Evolutionary conservation across 2,329 filamentous ascomycete species (phyloP).

Genomic region (Moelleriella libera): DNA sequence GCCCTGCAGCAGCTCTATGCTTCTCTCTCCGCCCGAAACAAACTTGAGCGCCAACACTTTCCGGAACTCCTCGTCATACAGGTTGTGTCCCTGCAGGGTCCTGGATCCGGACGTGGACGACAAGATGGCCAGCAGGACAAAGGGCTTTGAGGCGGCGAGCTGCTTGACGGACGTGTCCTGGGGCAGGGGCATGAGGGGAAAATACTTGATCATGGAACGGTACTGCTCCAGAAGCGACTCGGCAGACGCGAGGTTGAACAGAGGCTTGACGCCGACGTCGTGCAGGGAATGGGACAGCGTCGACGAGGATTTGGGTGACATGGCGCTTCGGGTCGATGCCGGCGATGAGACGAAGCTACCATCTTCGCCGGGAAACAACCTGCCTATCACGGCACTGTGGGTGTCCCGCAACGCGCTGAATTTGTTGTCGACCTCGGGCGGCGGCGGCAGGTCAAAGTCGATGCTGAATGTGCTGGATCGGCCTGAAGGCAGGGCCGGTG

Average conservation of each 20-base stretch:
- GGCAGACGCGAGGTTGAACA: constrained; percentile 42
- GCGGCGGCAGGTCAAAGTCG: constrained; percentile 31
- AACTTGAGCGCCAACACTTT: constrained; percentile 42
- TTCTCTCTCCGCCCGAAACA: constrained; percentile 41
- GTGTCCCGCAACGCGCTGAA: constrained; percentile 27
- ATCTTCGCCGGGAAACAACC: constrained; percentile 19
- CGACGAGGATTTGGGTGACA: constrained; percentile 14
- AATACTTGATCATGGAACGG: constrained; percentile 24
- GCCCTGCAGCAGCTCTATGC: constrained; percentile 40
- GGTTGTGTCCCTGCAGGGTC: constrained; percentile 34
- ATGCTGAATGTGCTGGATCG: constrained; percentile 38
- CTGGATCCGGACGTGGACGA: constrained; percentile 32
- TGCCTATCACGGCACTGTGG: constrained; percentile 28
- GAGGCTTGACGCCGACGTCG: constrained; percentile 30
- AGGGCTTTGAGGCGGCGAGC: constrained; percentile 32
- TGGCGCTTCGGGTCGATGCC: constrained; percentile 5
- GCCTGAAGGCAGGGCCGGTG: constrained; percentile 15
- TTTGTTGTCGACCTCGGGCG: constrained; percentile 21
- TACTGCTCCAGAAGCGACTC: constrained; percentile 29
- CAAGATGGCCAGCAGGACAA: constrained; percentile 39
- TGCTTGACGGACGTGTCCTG: constrained; percentile 25
- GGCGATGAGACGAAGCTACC: constrained; percentile 1
- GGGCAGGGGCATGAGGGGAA: constrained; percentile 28
- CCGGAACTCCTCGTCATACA: constrained; percentile 44
- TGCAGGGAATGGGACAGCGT: constrained; percentile 18